Evolutionary conservation across 768 basidiomycete species (phyloP).

Genomic region (Leccinum incarnatum): DNA sequence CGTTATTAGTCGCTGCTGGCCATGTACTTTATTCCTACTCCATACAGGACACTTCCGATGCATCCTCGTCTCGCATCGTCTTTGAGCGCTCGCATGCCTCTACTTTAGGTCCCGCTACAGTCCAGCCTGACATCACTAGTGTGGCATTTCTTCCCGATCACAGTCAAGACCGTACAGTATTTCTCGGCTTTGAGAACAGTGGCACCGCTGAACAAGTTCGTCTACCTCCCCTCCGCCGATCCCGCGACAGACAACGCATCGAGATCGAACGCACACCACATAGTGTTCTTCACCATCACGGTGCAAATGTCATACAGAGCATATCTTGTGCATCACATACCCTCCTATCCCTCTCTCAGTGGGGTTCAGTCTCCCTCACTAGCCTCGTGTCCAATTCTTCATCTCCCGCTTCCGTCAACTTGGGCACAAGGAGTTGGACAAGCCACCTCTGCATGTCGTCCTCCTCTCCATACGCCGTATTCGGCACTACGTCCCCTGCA

Average conservation of each 20-base stretch:
- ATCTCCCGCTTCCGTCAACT: constrained; percentile 35
- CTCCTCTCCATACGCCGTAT: constrained; percentile 59
- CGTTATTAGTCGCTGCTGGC: constrained; percentile 63
- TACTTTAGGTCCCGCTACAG: constrained; percentile 24
- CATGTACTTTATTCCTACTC: constrained; percentile 53
- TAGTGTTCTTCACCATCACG: constrained; percentile 33
- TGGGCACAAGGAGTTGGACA: constrained; percentile 60
- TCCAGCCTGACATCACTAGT: constrained; percentile 51
- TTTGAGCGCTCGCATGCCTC: constrained; percentile 50
- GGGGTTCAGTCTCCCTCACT: constrained; percentile 46
- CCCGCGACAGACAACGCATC: constrained; percentile 12
- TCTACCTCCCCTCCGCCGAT: constrained; percentile 25
- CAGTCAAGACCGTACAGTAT: constrained; percentile 43
- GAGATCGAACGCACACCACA: constrained; percentile 22
- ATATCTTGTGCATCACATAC: constrained; percentile 44
- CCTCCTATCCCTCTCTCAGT: constrained; percentile 59
- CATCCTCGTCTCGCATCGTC: constrained; percentile 42
- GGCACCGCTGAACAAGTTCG: constrained; percentile 52
- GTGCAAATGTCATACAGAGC: constrained; percentile 52
- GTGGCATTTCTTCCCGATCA: constrained; percentile 48
- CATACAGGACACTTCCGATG: constrained; percentile 36
- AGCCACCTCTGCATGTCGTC: constrained; percentile 53
- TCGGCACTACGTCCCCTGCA: constrained; percentile 56
- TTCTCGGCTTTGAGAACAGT: constrained; percentile 56
- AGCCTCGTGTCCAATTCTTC: constrained; percentile 23